A percentile compares a stretch with the other conserved stretches of the same genome.
Evolutionary conservation across 345 rosid species (phyloP).

Genomic region (Sonneratia caseolaris): DNA sequence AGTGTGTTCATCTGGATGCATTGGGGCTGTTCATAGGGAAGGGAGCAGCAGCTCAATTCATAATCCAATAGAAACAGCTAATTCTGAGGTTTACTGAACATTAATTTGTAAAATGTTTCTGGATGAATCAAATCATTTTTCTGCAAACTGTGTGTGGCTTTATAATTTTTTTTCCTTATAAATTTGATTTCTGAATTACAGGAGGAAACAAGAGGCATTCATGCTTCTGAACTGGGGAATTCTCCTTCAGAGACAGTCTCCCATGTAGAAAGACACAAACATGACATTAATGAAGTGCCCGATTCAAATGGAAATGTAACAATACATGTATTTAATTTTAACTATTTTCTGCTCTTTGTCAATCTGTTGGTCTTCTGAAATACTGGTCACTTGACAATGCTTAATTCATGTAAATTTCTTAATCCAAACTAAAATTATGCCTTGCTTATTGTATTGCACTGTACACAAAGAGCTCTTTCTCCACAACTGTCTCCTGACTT

Average conservation of each 20-base stretch:
- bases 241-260: conserved; percentile 16
- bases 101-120: conserved; percentile 4
- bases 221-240: conserved; percentile 4
- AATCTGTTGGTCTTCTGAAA: not conserved
- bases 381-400: not conserved
- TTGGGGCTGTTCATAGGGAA: conserved; percentile 17
- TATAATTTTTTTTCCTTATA: conserved; percentile 22
- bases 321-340: not conserved
- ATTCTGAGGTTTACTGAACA: conserved; percentile 24
- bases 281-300: conserved; percentile 21
- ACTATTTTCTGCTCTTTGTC: not conserved
- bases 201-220: conserved; percentile 40
- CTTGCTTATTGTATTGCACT: not conserved
- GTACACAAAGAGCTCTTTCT: not conserved
- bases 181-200: conserved; percentile 37
- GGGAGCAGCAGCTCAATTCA: conserved; percentile 16
- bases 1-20: conserved; percentile 21
- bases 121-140: conserved; percentile 5
- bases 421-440: not conserved
- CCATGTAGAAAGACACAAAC: conserved; percentile 16
- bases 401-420: not conserved
- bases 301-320: conserved; percentile 59
- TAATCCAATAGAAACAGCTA: conserved; percentile 16
- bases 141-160: conserved; percentile 13
- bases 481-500: not conserved